A percentile compares a stretch with the other conserved stretches of the same genome.
Conservation (phyloP, 2,329 filamentous ascomycete species). For the Claviceps purpurea region DNA sequence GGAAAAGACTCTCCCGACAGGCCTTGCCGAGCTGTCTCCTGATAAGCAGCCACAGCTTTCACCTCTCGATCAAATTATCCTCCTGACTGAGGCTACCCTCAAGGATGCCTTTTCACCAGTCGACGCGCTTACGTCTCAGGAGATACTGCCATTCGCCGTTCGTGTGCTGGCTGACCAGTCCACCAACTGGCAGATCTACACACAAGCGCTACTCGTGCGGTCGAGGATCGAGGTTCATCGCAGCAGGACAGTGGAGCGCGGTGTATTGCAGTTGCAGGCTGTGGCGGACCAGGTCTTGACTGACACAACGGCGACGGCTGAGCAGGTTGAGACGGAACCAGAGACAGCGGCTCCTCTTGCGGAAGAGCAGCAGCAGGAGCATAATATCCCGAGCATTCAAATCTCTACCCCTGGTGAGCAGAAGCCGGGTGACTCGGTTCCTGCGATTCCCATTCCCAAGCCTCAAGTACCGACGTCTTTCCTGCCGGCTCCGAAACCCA, state of each 20-base stretch:
- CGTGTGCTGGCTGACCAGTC: constrained; percentile 78
- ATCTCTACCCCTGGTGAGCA: constrained; percentile 25
- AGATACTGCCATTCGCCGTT: constrained; percentile 81
- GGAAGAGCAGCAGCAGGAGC: constrained; percentile 7
- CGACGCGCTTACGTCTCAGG: constrained; percentile 80
- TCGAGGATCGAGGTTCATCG: constrained; percentile 82
- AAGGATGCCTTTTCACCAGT: constrained; percentile 76
- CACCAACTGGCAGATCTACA: constrained; percentile 97
- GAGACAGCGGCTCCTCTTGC: constrained; percentile 13
- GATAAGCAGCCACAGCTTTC: constrained; percentile 70
- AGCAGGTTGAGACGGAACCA: constrained; percentile 15
- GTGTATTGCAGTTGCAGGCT: constrained; percentile 83
- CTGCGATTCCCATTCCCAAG: constrained; percentile 4
- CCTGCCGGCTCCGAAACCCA: constrained; percentile 59
- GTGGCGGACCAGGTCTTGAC: constrained; percentile 91
- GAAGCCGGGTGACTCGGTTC: constrained; percentile 5
- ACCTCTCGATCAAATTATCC: constrained; percentile 77
- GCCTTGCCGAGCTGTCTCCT: constrained; percentile 54
- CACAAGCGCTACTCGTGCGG: constrained; percentile 78
- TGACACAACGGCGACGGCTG: constrained; percentile 43
- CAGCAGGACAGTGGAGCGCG: constrained; percentile 77
- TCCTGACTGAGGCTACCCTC: constrained; percentile 76
- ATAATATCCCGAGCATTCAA: constrained; percentile 31
- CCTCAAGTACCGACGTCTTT: constrained; percentile 54
- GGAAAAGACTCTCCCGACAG: constrained; percentile 36